Base-by-base conservation (phyloP, 257 asterid species). In the Gentiana dahurica region DNA sequence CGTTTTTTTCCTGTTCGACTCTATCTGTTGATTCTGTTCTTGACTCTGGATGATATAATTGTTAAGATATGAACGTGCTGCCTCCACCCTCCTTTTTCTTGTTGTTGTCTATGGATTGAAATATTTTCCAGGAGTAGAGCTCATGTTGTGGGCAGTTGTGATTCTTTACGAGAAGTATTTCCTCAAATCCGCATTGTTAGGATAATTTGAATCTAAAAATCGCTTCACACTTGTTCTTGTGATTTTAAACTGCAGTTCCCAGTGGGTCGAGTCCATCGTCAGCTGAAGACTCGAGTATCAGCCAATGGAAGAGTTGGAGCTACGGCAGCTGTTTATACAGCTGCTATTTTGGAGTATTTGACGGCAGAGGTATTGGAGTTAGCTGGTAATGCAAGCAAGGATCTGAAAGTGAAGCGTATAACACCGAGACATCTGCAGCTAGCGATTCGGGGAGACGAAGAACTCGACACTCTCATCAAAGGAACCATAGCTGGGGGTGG, bases 351-450 rank as follows among this genome's bases (percentile, higher is more conserved):
- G 53, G 75, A 70, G 64, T 70, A 70, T 55, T 53, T 70, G 53
- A 70, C 71, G 12, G 75, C 75, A 36, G 75, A 70, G 34, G 75
- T 70, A 54, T 46, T 70, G 67, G 75, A 70, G 62, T 51, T 70
- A 49, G 75, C 75, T 34, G 75, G 75, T 8, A 70, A 70, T 46
- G 75, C 75, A 33, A 70, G 75, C 49, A 70, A 70, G 55, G 75
- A 70, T 70, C 64, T 70, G 45, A 70, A 70, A 67, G 75, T 70
- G 64, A 70, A 70, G 66, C 75, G 75, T 60, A 70, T 70, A 3
- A 70, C 75, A 43, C 75, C 71, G 13, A 65, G 75, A 64, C 75
- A 70, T 55, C 36, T 70, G 61, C 75, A 70, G 64, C 75, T 70
- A 32, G 75, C 75, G 15, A 70, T 70, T 15, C 75, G 75, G 1